Percentiles rank a stretch among this genome's conserved stretches.
phyloP scores from a whole-genome alignment of 2,329 filamentous ascomycete genomes.

The Fonsecaea nubica region DNA sequence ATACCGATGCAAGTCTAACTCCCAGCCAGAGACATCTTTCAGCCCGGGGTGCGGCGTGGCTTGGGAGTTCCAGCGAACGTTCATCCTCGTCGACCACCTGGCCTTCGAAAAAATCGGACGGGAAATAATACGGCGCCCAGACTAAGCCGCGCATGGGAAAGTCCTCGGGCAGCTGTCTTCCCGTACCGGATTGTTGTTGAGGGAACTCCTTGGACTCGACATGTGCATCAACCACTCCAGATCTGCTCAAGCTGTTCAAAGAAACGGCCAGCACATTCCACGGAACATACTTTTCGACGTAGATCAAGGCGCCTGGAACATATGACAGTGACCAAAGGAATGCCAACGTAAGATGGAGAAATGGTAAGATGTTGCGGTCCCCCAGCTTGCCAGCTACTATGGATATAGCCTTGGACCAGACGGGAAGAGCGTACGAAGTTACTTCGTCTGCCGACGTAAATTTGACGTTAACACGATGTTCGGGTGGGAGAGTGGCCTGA shows the following conservation, averaged over 20 bases:
- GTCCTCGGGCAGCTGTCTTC: conserved; percentile 63
- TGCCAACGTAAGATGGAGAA: conserved; percentile 61
- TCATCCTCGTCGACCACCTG: conserved; percentile 62
- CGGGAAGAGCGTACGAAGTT: conserved; percentile 47
- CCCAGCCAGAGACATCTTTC: conserved; percentile 61
- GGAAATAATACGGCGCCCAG: conserved; percentile 58
- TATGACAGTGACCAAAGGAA: conserved; percentile 57
- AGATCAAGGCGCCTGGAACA: conserved; percentile 47
- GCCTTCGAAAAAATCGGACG: conserved; percentile 58
- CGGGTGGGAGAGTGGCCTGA: conserved; percentile 23
- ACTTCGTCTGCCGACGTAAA: conserved; percentile 40
- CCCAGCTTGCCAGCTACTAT: conserved; percentile 55
- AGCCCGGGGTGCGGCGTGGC: conserved; percentile 55
- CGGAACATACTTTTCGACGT: conserved; percentile 54
- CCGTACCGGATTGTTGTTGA: conserved; percentile 47
- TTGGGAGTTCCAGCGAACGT: conserved; percentile 58
- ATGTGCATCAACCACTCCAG: conserved; percentile 45
- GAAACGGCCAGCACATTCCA: conserved; percentile 60
- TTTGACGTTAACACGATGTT: conserved; percentile 36
- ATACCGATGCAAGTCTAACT: conserved; percentile 51
- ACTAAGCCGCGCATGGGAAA: conserved; percentile 64
- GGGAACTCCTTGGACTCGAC: conserved; percentile 54
- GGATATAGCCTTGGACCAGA: conserved; percentile 53
- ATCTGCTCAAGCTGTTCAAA: conserved; percentile 60
- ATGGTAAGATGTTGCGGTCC: conserved; percentile 61